phyloP scores from a whole-genome alignment of 345 rosid genomes.

The Lumnitzera littorea region DNA sequence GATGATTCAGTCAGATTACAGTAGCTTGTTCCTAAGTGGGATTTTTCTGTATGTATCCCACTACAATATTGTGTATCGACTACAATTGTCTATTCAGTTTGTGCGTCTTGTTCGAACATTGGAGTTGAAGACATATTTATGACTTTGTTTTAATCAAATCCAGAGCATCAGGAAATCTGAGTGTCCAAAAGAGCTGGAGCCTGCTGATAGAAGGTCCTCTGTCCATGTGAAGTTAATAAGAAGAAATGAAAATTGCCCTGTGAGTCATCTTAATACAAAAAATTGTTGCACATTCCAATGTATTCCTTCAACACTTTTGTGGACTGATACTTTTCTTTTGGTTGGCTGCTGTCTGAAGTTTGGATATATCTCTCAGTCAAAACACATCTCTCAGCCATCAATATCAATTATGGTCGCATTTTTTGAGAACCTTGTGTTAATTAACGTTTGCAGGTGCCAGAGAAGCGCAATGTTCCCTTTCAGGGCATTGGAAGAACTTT shows the following conservation, averaged over 20 bases:
- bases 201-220: conserved; percentile 66
- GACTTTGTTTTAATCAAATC: conserved; percentile 4
- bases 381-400: too few relatives aligned
- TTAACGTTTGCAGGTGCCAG: conserved; percentile 48
- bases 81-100: neutral
- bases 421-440: too few relatives aligned
- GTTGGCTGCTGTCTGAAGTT: too few relatives aligned
- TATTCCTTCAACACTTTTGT: neutral
- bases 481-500: conserved; percentile 92
- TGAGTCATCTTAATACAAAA: conserved; percentile 28
- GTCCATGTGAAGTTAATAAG: conserved; percentile 84
- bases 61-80: too few relatives aligned
- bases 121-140: neutral
- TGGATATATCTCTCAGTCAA: too few relatives aligned
- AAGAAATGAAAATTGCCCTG: conserved; percentile 67
- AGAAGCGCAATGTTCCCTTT: conserved; percentile 58
- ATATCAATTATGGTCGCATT: too few relatives aligned
- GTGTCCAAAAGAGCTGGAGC: conserved; percentile 96
- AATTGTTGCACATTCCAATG: neutral
- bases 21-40: too few relatives aligned
- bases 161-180: conserved; percentile 94
- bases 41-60: too few relatives aligned
- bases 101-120: too few relatives aligned
- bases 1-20: too few relatives aligned
- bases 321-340: too few relatives aligned